Percentiles rank a stretch among this genome's conserved stretches.
These are phyloP conservation scores for Coprinellus micaceus DNA, from an alignment of 768 basidiomycete species.

Conservation along the genomic window DNA sequence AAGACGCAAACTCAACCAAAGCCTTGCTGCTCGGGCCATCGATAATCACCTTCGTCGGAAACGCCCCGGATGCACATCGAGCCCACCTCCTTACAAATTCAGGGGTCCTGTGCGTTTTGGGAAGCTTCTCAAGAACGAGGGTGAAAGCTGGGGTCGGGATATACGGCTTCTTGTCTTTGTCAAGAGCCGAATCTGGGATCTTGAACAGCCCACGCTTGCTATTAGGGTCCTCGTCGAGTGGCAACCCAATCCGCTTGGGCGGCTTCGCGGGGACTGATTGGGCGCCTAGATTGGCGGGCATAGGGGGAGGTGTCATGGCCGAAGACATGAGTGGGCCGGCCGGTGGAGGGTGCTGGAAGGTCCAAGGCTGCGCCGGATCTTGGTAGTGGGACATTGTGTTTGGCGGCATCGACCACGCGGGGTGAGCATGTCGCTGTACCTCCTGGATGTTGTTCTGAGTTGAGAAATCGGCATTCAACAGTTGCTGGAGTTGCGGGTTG, in stretches of 20 bases:
- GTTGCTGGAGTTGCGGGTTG: not conserved
- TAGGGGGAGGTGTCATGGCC: constrained; percentile 5
- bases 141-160: constrained; percentile 47
- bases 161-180: constrained; percentile 23
- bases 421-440: no score
- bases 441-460: no score
- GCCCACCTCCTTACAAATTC: constrained; percentile 44
- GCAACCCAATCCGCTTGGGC: constrained; percentile 39
- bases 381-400: no score
- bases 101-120: constrained; percentile 41
- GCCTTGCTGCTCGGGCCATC: constrained; percentile 41
- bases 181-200: constrained; percentile 16
- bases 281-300: not conserved
- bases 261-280: constrained; percentile 9
- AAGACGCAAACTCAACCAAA: constrained; percentile 47
- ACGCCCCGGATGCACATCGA: constrained; percentile 31
- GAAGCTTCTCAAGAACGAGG: constrained; percentile 55
- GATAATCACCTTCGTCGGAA: constrained; percentile 39
- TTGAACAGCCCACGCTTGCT: constrained; percentile 47
- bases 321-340: no score
- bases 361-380: no score
- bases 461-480: no score
- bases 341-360: no score
- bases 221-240: constrained; percentile 40
- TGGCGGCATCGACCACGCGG: no score